Conservation (phyloP, 1,139 yeast genomes). For the Arxiozyma telluris region DNA sequence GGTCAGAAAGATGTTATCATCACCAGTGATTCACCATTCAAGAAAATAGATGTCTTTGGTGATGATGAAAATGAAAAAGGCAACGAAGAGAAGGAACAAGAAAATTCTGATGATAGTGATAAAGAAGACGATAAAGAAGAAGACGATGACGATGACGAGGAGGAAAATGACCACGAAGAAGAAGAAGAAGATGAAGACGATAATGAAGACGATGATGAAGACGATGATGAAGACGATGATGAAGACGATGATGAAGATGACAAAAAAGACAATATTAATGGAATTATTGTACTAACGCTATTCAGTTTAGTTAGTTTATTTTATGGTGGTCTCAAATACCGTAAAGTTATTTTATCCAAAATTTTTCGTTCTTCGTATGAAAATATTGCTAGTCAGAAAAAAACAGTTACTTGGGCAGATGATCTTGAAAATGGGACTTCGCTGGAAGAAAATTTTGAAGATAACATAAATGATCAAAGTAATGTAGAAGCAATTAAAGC, state of each 20-base stretch:
- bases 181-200: constrained; percentile 10
- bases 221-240: constrained; percentile 7
- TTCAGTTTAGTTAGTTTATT: constrained; percentile 10
- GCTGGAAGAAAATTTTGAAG: background rate
- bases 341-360: background rate
- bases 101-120: constrained; percentile 3
- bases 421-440: constrained; percentile 5
- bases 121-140: constrained; percentile 6
- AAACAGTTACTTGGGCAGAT: constrained; percentile 13
- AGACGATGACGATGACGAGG: constrained; percentile 5
- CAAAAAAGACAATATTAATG: constrained; percentile 5
- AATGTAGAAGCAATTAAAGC: background rate
- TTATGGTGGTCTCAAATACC: background rate
- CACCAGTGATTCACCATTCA: constrained; percentile 7
- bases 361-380: background rate
- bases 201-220: constrained; percentile 6
- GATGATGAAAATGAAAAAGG: constrained; percentile 4
- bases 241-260: constrained; percentile 4
- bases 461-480: background rate
- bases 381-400: background rate
- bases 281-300: constrained; percentile 7
- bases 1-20: constrained; percentile 12
- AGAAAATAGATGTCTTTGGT: constrained; percentile 6
- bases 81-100: constrained; percentile 2
- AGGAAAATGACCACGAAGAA: constrained; percentile 7